Conservation (phyloP, 2,329 filamentous ascomycete genomes). For the Neofusicoccum kwambonambiense region DNA sequence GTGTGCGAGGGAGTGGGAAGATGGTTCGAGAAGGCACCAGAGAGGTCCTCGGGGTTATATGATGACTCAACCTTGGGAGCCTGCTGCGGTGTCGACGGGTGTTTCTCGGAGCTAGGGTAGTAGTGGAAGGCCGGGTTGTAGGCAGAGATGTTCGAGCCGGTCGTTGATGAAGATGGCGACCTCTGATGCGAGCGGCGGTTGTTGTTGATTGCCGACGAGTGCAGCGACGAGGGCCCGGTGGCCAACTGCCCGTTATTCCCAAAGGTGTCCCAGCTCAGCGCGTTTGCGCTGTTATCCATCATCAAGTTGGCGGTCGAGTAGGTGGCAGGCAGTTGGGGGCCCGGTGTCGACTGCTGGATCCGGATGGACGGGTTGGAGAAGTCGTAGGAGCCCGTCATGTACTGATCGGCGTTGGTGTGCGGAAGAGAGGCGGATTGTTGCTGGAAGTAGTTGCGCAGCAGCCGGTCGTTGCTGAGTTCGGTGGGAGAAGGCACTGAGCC, state of each 20-base stretch:
- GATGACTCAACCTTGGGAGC: constrained; percentile 32
- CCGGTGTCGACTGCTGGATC: constrained; percentile 42
- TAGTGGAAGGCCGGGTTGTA: constrained; percentile 33
- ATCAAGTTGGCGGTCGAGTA: constrained; percentile 28
- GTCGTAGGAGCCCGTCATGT: constrained; percentile 24
- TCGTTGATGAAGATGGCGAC: constrained; percentile 39
- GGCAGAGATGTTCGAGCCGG: constrained; percentile 37
- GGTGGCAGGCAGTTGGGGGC: constrained; percentile 30
- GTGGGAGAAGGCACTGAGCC: constrained; percentile 1
- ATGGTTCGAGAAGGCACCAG: constrained; percentile 50
- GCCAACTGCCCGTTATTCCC: constrained; percentile 29
- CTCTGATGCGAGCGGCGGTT: constrained; percentile 33
- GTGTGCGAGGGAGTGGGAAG: constrained; percentile 57
- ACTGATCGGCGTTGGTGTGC: constrained; percentile 4
- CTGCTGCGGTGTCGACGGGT: constrained; percentile 39
- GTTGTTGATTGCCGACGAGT: constrained; percentile 5
- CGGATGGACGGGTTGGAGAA: constrained; percentile 39
- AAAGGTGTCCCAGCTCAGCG: constrained; percentile 34
- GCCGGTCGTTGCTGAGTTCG: constrained; percentile 7
- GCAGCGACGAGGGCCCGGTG: constrained; percentile 1
- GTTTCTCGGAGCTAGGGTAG: constrained; percentile 45
- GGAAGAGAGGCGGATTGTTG: not conserved
- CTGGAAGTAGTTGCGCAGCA: constrained; percentile 13
- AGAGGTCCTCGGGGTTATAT: constrained; percentile 35
- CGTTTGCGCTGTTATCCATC: constrained; percentile 30